Conservation (phyloP, 768 basidiomycete species). For the Leucocoprinus leucothites region DNA sequence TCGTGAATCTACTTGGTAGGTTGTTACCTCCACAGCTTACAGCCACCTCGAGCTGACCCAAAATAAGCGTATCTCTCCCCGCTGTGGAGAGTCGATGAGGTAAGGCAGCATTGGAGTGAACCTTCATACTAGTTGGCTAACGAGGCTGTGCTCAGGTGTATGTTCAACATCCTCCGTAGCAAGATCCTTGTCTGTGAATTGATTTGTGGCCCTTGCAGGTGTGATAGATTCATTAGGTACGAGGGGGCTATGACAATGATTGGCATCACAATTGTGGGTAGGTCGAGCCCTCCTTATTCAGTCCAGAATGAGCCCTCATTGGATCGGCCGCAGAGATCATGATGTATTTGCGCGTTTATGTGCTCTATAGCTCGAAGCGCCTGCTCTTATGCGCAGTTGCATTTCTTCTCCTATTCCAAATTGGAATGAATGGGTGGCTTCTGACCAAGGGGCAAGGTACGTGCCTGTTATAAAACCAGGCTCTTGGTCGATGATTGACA, state of each 20-base stretch:
- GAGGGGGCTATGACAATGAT: conserved; percentile 52
- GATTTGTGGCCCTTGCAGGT: conserved; percentile 25
- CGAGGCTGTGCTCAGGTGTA: conserved; percentile 3
- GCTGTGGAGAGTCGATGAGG: conserved; percentile 32
- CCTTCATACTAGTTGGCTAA: not conserved
- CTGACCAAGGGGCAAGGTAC: conserved; percentile 47
- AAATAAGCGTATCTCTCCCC: conserved; percentile 37
- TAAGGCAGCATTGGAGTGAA: conserved; percentile 14
- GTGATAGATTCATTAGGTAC: conserved; percentile 42
- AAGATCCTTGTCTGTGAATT: too few species aligned
- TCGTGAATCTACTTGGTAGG: conserved; percentile 50
- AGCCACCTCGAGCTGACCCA: not conserved
- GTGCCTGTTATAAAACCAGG: not conserved
- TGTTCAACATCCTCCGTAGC: not conserved
- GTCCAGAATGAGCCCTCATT: too few species aligned
- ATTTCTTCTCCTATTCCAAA: conserved; percentile 38
- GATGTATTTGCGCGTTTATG: conserved; percentile 52
- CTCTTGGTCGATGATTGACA: not conserved
- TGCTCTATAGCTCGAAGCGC: conserved; percentile 30
- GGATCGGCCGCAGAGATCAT: conserved; percentile 40
- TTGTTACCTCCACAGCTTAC: not conserved
- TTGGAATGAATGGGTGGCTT: conserved; percentile 50
- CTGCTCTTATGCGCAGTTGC: conserved; percentile 25
- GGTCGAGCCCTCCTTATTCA: conserved; percentile 2
- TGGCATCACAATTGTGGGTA: conserved; percentile 46